These are phyloP conservation scores for Globomyces pollinis-pini DNA, from an alignment of 192 early-diverging fungal genomes.

Conservation along the genomic window DNA sequence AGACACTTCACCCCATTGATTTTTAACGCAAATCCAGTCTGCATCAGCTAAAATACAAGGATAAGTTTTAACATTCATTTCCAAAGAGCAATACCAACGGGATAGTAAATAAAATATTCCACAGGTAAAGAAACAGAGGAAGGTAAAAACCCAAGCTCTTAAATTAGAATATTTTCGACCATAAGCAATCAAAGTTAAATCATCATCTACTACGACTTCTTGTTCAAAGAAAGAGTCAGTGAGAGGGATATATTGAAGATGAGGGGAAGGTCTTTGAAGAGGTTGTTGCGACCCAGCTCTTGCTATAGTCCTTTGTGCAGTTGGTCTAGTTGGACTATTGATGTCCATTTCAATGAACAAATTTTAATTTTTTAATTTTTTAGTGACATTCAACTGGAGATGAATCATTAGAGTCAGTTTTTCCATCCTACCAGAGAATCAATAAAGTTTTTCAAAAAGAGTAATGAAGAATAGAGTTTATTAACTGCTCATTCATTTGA, in stretches of 20 bases:
- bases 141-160: conserved; percentile 51
- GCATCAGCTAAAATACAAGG: conserved; percentile 64
- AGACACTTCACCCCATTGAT: conserved; percentile 35
- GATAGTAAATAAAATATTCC: conserved; percentile 70
- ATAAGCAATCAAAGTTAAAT: conserved; percentile 40
- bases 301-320: too few species aligned
- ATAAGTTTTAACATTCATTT: conserved; percentile 60
- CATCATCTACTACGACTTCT: conserved; percentile 39
- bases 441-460: too few species aligned
- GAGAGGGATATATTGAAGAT: neutral
- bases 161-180: conserved; percentile 53
- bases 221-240: conserved; percentile 21
- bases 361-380: too few species aligned
- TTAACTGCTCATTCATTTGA: too few species aligned
- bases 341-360: too few species aligned
- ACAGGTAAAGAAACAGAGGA: conserved; percentile 55
- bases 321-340: too few species aligned
- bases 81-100: conserved; percentile 78
- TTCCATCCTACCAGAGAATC: too few species aligned
- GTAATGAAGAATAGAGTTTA: too few species aligned
- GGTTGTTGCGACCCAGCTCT: neutral
- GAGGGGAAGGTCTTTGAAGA: neutral
- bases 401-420: too few species aligned
- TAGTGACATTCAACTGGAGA: too few species aligned
- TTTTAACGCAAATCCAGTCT: conserved; percentile 53